Conservation (phyloP, 768 basidiomycete species). For the Cystobasidiopsis lactophilus region DNA sequence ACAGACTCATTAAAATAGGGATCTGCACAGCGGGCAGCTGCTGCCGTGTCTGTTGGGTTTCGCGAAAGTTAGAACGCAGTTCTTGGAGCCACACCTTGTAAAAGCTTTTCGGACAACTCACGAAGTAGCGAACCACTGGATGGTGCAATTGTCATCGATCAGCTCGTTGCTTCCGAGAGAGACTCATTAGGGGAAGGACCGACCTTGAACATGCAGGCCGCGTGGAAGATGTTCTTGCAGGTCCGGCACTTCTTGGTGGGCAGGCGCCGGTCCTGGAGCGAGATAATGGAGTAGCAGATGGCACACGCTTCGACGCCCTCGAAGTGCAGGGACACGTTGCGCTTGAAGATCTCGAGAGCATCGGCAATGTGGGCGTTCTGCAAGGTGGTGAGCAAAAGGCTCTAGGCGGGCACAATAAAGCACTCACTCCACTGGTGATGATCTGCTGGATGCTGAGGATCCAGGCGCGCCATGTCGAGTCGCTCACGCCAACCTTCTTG, state of each 20-base stretch:
- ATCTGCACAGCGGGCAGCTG: neutral
- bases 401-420: neutral
- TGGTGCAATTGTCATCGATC: neutral
- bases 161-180: neutral
- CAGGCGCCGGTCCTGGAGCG: conserved; percentile 46
- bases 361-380: conserved; percentile 82
- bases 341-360: conserved; percentile 71
- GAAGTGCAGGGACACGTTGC: conserved; percentile 78
- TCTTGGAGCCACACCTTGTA: too few species aligned
- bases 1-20: neutral
- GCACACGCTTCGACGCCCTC: conserved; percentile 91
- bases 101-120: too few species aligned
- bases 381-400: neutral
- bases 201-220: conserved; percentile 15
- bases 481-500: conserved; percentile 64
- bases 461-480: conserved; percentile 83
- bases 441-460: conserved; percentile 75
- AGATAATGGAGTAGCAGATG: conserved; percentile 58
- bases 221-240: conserved; percentile 20
- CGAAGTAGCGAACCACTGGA: conserved; percentile 1
- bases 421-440: conserved; percentile 47
- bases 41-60: neutral
- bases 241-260: conserved; percentile 68
- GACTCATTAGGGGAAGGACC: neutral
- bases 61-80: too few species aligned